Percentiles rank a stretch among this genome's conserved stretches.
Evolutionary conservation across 164 flowering plant genomes (phyloP).

Genomic region (Annona squamosa): DNA sequence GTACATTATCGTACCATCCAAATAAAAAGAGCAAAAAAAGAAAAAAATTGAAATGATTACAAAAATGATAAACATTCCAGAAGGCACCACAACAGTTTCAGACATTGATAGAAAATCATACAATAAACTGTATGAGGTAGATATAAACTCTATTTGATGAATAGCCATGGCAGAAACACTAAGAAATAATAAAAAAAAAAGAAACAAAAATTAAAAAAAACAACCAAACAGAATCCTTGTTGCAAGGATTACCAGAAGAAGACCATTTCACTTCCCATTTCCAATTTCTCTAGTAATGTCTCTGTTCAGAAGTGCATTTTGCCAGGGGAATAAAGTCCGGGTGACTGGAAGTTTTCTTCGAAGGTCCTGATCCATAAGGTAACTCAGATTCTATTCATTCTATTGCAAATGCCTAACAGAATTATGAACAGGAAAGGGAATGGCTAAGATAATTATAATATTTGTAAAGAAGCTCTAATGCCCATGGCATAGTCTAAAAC

Average conservation of each 20-base stretch:
- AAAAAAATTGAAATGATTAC: not conserved
- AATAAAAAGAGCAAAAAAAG: not conserved
- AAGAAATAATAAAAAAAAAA: too few species aligned
- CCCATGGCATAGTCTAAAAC: not conserved
- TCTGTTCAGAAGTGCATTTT: conserved; percentile 64
- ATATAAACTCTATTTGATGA: not conserved
- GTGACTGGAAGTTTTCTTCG: conserved; percentile 97
- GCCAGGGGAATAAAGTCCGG: conserved; percentile 94
- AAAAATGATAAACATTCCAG: not conserved
- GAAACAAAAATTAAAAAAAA: too few species aligned
- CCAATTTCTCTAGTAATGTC: conserved; percentile 79
- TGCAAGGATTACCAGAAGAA: not conserved
- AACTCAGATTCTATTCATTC: not conserved
- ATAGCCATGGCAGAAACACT: not conserved
- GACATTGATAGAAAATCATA: not conserved
- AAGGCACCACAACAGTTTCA: not conserved
- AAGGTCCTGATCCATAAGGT: conserved; percentile 62
- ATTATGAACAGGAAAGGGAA: not conserved
- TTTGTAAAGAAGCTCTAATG: not conserved
- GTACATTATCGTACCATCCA: not conserved
- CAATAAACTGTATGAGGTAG: not conserved
- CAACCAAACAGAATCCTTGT: not conserved
- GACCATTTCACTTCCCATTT: conserved; percentile 39
- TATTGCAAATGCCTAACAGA: not conserved
- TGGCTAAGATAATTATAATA: not conserved